Conservation (phyloP, 2,329 filamentous ascomycete genomes). For the Cladosporium sp. region DNA sequence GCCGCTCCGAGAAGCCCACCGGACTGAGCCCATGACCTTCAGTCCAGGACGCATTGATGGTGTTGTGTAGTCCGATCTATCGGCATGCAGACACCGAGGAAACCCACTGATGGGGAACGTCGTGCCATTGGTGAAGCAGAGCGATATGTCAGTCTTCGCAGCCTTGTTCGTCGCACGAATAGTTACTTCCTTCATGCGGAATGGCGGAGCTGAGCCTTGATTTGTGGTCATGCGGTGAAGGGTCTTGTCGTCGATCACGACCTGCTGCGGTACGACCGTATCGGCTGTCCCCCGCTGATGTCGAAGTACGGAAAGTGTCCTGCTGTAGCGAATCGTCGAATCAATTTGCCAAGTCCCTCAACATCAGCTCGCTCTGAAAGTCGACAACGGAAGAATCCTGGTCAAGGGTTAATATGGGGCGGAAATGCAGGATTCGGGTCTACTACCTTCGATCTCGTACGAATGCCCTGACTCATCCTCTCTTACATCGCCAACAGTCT, state of each 20-base stretch:
- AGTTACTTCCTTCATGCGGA: constrained; percentile 11
- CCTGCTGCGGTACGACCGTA: background rate
- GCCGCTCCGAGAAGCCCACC: constrained; percentile 12
- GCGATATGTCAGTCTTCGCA: constrained; percentile 11
- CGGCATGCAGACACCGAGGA: constrained; percentile 6
- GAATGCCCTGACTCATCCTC: background rate
- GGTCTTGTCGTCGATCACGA: background rate
- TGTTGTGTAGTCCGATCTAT: background rate
- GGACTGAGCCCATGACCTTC: constrained; percentile 2
- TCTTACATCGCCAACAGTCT: background rate
- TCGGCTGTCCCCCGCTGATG: background rate
- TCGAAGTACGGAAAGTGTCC: constrained; percentile 6
- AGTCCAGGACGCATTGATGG: background rate
- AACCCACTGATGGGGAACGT: constrained; percentile 5
- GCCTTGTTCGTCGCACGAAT: constrained; percentile 2
- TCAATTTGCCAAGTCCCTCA: constrained; percentile 9
- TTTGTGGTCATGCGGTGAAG: constrained; percentile 9
- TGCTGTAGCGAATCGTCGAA: constrained; percentile 1
- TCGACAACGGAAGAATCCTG: constrained; percentile 13
- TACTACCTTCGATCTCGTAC: constrained; percentile 11
- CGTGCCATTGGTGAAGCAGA: constrained; percentile 9
- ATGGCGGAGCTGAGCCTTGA: background rate
- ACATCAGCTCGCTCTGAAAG: constrained; percentile 1
- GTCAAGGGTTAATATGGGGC: background rate
- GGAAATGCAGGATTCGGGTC: background rate